These are phyloP conservation scores for Cinnamomum micranthum DNA, from an alignment of 164 flowering plant genomes.

Conservation along the genomic window DNA sequence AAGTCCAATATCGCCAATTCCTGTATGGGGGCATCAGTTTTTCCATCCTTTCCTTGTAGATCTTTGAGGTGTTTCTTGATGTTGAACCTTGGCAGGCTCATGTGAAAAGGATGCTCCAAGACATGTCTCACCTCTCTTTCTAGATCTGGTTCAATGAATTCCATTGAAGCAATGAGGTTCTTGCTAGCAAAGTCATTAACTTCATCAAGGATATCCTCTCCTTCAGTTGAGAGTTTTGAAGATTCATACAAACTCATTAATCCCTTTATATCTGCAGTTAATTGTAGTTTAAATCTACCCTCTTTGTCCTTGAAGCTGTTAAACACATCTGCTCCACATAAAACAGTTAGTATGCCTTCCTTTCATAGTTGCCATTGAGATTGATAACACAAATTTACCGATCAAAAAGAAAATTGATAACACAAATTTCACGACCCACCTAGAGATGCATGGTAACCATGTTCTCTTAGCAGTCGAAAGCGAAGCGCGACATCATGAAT, in stretches of 20 bases:
- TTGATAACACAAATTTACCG: not conserved
- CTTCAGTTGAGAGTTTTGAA: conserved; percentile 16
- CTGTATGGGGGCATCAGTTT: conserved; percentile 11
- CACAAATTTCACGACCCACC: not conserved
- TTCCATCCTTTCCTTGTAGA: conserved; percentile 3
- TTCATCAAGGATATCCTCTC: conserved; percentile 24
- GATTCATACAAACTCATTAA: conserved; percentile 27
- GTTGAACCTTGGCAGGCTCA: conserved; percentile 34
- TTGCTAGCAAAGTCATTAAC: conserved; percentile 21
- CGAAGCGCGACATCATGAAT: conserved; percentile 3
- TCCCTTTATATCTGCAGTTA: conserved; percentile 20
- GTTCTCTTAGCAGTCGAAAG: conserved; percentile 5
- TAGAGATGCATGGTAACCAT: conserved; percentile 3
- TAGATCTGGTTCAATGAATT: conserved; percentile 1
- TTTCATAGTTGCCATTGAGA: not conserved
- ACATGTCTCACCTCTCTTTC: conserved; percentile 21
- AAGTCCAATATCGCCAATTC: conserved; percentile 40
- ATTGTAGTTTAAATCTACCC: conserved; percentile 16
- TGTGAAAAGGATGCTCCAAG: conserved; percentile 38
- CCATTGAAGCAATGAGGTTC: conserved; percentile 19
- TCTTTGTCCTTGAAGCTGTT: conserved; percentile 25
- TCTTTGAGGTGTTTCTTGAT: conserved; percentile 16
- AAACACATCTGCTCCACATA: conserved; percentile 23
- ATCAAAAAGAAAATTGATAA: conserved; percentile 6
- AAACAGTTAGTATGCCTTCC: not conserved